Evolutionary conservation across 139 green algal genomes (phyloP).

Genomic region (Chlorella sp.): DNA sequence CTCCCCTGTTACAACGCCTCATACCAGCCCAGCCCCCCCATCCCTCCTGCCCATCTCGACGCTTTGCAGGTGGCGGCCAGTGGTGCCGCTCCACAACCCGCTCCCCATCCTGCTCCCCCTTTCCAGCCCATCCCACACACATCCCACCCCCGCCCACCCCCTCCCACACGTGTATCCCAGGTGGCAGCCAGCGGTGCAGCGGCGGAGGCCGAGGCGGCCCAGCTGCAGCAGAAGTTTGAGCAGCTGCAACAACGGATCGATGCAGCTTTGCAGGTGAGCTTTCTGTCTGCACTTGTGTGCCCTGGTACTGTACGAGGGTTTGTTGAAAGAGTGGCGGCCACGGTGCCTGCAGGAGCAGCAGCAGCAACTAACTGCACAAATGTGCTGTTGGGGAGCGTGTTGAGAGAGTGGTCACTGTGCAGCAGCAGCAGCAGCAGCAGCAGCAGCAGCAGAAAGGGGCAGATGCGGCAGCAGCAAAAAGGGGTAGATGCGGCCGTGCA

Average conservation of each 20-base stretch:
- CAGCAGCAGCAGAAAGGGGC: background rate
- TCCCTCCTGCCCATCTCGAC: background rate
- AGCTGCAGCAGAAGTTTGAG: background rate
- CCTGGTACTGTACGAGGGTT: too few relatives aligned
- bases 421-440: background rate
- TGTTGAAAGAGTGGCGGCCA: too few relatives aligned
- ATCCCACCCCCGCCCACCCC: background rate
- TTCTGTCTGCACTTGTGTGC: too few relatives aligned
- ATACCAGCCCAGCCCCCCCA: background rate
- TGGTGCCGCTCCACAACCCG: too few relatives aligned
- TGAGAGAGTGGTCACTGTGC: background rate
- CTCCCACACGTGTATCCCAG: background rate
- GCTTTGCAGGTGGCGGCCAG: constrained; percentile 2
- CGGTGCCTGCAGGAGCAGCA: too few relatives aligned
- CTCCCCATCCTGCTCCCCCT: too few relatives aligned
- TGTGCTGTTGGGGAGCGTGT: too few relatives aligned
- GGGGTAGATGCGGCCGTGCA: background rate
- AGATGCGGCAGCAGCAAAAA: too few relatives aligned
- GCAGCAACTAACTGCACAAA: too few relatives aligned
- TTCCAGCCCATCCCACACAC: too few relatives aligned
- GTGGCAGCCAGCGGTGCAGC: background rate
- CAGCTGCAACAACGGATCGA: constrained; percentile 17
- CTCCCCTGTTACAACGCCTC: background rate
- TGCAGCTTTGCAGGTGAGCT: constrained; percentile 7
- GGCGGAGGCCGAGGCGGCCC: background rate